These are phyloP conservation scores for Cryptosporidium sp. DNA, from an alignment of 169 alveolate genomes.

Conservation along the genomic window DNA sequence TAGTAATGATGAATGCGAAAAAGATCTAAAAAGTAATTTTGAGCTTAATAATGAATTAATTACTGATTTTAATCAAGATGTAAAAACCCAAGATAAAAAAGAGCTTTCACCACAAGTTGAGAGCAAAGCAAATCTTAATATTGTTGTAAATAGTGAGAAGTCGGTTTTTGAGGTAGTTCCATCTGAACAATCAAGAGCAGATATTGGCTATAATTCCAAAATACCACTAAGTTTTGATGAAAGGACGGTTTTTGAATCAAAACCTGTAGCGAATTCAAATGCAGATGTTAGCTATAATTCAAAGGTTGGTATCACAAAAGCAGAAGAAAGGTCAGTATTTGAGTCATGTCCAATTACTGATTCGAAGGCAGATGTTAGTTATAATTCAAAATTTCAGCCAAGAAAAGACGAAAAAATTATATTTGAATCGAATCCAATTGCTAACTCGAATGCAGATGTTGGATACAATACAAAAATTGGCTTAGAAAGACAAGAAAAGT, in stretches of 20 bases:
- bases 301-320: background rate
- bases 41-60: background rate
- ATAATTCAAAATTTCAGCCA: background rate
- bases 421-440: conserved; percentile 1
- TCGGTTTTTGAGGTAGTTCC: conserved; percentile 24
- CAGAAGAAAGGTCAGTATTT: background rate
- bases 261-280: background rate
- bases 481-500: conserved; percentile 6
- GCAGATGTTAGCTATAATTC: conserved; percentile 30
- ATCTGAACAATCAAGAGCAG: conserved; percentile 4
- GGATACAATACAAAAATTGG: conserved; percentile 19
- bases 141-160: background rate
- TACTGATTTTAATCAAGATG: background rate
- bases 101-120: background rate
- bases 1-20: background rate
- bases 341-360: background rate
- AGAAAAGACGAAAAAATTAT: background rate
- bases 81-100: too few species aligned
- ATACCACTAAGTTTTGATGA: background rate
- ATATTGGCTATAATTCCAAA: conserved; percentile 6
- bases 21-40: too few species aligned
- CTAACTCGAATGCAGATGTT: background rate
- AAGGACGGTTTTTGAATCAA: conserved; percentile 29
- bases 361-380: conserved; percentile 1
- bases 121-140: background rate